A percentile compares a stretch with the other conserved stretches of the same genome.
Evolutionary conservation across 768 basidiomycete species (phyloP).

Genomic region (Chalciporus chontae): DNA sequence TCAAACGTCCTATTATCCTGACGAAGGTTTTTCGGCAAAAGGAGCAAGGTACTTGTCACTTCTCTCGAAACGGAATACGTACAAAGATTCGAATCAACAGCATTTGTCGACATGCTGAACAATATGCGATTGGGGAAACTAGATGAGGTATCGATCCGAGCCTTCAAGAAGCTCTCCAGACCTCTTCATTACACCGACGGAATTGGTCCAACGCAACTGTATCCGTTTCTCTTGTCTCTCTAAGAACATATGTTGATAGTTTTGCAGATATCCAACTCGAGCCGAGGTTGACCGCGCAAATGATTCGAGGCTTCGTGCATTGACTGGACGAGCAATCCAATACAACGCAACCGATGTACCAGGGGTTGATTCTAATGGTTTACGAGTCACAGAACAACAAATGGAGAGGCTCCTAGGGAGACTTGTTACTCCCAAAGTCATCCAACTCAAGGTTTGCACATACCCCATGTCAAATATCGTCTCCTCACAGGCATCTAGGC

Average conservation of each 20-base stretch:
- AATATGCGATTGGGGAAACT: constrained; percentile 77
- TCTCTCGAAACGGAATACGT: not conserved
- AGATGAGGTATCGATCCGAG: constrained; percentile 35
- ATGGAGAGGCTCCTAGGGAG: constrained; percentile 49
- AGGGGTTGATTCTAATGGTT: constrained; percentile 43
- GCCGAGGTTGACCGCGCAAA: constrained; percentile 74
- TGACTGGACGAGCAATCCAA: constrained; percentile 35
- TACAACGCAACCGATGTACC: constrained; percentile 46
- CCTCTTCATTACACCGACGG: constrained; percentile 62
- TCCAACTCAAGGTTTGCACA: constrained; percentile 47
- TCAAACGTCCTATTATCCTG: constrained; percentile 52
- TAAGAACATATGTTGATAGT: not conserved
- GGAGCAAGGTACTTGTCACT: constrained; percentile 53
- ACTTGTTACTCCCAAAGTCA: constrained; percentile 51
- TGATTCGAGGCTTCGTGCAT: constrained; percentile 40
- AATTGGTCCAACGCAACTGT: constrained; percentile 83
- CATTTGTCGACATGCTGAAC: constrained; percentile 84
- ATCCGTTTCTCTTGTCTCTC: constrained; percentile 14
- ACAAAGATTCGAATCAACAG: constrained; percentile 24
- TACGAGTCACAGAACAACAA: constrained; percentile 31
- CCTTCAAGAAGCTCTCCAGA: constrained; percentile 58
- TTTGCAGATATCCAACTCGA: constrained; percentile 61
- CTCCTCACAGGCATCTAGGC: constrained; percentile 38
- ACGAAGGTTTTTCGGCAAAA: constrained; percentile 86
- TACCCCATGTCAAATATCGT: not conserved